Evolutionary conservation across 148 eudicot species (phyloP), one percentile per base, ranked within the genome.

Genomic region (Camellia japonica): DNA sequence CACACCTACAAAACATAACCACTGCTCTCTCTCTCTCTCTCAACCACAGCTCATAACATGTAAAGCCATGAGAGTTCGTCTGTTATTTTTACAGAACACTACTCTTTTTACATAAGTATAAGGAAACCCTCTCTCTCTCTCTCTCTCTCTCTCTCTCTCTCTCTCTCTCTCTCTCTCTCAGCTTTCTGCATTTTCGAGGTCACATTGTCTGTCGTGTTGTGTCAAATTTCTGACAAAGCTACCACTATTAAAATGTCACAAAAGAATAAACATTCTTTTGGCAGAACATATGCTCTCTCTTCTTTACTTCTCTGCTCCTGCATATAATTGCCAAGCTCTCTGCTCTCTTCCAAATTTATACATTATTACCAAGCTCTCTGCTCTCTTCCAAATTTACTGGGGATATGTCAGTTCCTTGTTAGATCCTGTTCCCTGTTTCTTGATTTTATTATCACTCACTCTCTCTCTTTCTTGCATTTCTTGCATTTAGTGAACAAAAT

Each of bases 131-230:
- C 30, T 59, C 20, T 52, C 59, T 59, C 65, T 23, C 66, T 51
- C 30, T 52, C 73, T 15, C 62, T 42, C 59, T 49, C 7, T 73
- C 54, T 78, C 58, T 49, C 41, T 30, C 71, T 59, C 65, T 23
- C 66, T 51, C 30, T 52, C 73, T 15, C 62, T 42, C 59, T 49
- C 7, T 73, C 54, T 78, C 58, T 49, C 41, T 30, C 71, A 68
- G 71, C 85, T 79, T 79, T 79, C 79, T 73, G 19, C 70, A 42
- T 56, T 79, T 67, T 83, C 82, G 76, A 83, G 79, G 79, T 49
- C 70, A 75, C 71, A 69, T 67, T 49, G 73, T 49, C 78, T 59
- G 74, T 78, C 46, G 49, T 82, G 75, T 43, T 54, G 42, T 67
- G 61, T 42, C 84, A 55, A 64, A 52, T 55, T 72, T 74, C 73